Base-by-base conservation (phyloP, 176 grass and related monocot species). In the Saccharum spontaneum region DNA sequence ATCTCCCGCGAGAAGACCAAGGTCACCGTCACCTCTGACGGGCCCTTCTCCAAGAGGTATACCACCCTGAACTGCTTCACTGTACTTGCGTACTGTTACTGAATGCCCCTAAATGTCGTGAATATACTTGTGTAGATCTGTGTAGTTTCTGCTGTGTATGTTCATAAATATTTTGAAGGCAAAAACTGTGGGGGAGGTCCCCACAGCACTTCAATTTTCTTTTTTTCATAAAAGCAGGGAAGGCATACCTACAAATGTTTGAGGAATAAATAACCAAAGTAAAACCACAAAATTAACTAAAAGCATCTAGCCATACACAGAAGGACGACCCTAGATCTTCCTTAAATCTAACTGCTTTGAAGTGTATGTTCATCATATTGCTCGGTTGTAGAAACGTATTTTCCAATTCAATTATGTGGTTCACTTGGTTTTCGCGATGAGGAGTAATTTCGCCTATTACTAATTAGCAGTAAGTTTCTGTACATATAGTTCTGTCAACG, bases 11-110 rank as follows among this genome's bases (percentile, higher is more conserved):
- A 97, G 33, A 94, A 90, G 87, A 90, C 76, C 67, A 94, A 92
- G 91, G 92, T 97, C 75, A 94, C 85, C 37, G 91, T 97, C 91
- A 90, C 85, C 69, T 97, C 94, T 45, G 94, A 97, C 8, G 94
- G 94, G 0, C 50, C 87, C 49, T 97, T 97, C 83, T 97, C 94
- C n/a, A 97, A 97, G 87, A 89, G 86, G 89, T 94, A 74, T 45
- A 55, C 60, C n/a, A 5, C 5, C 0, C 34, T 16, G n/a, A 3
- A n/a, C 8, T 49, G 38, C 31, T 75, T 12, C 57, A 45, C 39
- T 8, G 23, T 20, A 7, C 28, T n/a, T 55, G 17, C 22, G 0
- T 34, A 8, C 17, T 20, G 55, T 39, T 80, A n/a, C 50, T 5
- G 16, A 9, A 28, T 48, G 24, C 61, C 40, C 16, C 7, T 12